Percentiles rank a stretch among this genome's conserved stretches.
Conservation (phyloP, 2,329 filamentous ascomycete genomes). For the Orbilia javanica region DNA sequence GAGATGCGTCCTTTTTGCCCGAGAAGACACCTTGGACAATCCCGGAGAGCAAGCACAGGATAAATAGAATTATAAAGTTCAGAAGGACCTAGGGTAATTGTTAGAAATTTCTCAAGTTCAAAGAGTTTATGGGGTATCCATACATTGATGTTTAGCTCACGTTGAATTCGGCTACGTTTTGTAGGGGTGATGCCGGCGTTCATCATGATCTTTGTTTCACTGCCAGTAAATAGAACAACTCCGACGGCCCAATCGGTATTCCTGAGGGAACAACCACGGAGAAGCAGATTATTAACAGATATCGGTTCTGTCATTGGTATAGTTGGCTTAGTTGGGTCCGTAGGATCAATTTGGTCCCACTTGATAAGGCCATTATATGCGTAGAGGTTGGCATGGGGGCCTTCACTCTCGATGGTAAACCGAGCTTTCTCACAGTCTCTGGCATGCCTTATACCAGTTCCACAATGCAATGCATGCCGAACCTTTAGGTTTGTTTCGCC, state of each 20-base stretch:
- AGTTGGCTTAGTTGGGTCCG: constrained; percentile 73
- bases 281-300: constrained; percentile 91
- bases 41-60: constrained; percentile 88
- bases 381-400: constrained; percentile 93
- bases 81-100: constrained; percentile 71
- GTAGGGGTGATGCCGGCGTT: constrained; percentile 95
- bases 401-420: constrained; percentile 89
- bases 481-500: constrained; percentile 98
- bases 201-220: constrained; percentile 99
- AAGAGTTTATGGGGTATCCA: neutral
- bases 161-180: constrained; percentile 90
- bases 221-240: constrained; percentile 91
- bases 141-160: constrained; percentile 96
- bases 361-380: constrained; percentile 90
- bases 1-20: constrained; percentile 79
- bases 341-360: constrained; percentile 81
- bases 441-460: constrained; percentile 84
- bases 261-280: constrained; percentile 90
- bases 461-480: constrained; percentile 87
- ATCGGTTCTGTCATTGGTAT: constrained; percentile 91
- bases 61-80: constrained; percentile 90
- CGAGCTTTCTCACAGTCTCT: constrained; percentile 90
- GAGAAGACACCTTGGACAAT: constrained; percentile 88
- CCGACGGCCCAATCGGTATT: constrained; percentile 98
- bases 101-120: neutral